These are phyloP conservation scores for Linnemannia exigua DNA, from an alignment of 192 early-diverging fungal species.

Conservation along the genomic window DNA sequence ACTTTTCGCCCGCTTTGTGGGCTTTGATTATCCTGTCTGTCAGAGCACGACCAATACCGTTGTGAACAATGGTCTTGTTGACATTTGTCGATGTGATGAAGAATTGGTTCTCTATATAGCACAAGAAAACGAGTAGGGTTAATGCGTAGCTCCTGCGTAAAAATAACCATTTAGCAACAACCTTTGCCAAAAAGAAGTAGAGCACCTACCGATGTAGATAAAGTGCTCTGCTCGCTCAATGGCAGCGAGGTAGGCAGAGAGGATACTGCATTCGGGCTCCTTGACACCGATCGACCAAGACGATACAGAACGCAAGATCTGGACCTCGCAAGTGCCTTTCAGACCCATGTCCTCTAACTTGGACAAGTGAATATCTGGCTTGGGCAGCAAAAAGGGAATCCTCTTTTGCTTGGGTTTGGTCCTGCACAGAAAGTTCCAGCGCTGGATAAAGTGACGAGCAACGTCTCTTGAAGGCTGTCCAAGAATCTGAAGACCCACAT, in stretches of 20 bases:
- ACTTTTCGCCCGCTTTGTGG: conserved; percentile 59
- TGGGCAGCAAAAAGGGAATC: conserved; percentile 79
- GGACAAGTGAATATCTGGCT: conserved; percentile 68
- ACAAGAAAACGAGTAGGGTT: too few species aligned
- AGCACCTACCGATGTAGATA: conserved; percentile 79
- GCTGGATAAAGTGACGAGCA: conserved; percentile 86
- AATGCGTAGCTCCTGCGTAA: not conserved
- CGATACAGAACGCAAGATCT: conserved; percentile 76
- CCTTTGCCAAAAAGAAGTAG: not conserved
- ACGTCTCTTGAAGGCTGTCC: conserved; percentile 84
- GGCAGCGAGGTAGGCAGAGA: conserved; percentile 81
- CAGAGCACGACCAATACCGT: conserved; percentile 82
- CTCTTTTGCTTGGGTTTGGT: conserved; percentile 70
- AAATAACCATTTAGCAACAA: not conserved
- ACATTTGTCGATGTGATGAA: conserved; percentile 75
- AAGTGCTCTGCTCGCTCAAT: conserved; percentile 84
- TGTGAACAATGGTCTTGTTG: conserved; percentile 76
- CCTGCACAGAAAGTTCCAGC: conserved; percentile 85
- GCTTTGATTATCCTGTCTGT: conserved; percentile 81
- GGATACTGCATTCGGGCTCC: conserved; percentile 77
- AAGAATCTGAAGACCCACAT: conserved; percentile 80
- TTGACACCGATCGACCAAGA: conserved; percentile 77
- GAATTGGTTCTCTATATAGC: conserved; percentile 83
- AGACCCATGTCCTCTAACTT: conserved; percentile 65
- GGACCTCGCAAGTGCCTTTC: conserved; percentile 70